phyloP scores from a whole-genome alignment of 768 basidiomycete species.

The Kwoniella bestiolae region DNA sequence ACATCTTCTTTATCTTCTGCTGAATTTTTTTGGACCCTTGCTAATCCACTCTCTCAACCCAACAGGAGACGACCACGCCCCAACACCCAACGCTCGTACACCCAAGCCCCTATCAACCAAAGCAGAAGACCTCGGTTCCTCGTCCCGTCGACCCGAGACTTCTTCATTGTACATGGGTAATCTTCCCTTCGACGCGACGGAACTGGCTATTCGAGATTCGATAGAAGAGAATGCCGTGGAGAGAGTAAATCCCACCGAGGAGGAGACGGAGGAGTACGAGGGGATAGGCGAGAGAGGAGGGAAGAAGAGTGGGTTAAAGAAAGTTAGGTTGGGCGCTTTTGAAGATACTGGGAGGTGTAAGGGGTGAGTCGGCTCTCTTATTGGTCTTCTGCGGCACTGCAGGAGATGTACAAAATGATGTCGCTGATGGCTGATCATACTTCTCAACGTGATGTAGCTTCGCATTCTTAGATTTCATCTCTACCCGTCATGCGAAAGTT shows the following conservation, averaged over 20 bases:
- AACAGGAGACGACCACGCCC: conserved; percentile 71
- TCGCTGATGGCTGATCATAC: background rate
- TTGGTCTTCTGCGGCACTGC: too few relatives aligned
- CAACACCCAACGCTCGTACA: conserved; percentile 60
- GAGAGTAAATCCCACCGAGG: conserved; percentile 35
- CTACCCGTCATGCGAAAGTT: conserved; percentile 75
- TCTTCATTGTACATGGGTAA: conserved; percentile 92
- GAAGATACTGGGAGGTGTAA: conserved; percentile 95
- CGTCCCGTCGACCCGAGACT: conserved; percentile 68
- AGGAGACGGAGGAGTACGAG: conserved; percentile 61
- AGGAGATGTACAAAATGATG: too few relatives aligned
- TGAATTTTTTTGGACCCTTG: conserved; percentile 7
- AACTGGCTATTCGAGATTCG: conserved; percentile 71
- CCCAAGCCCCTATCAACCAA: conserved; percentile 57
- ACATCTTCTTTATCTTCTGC: background rate
- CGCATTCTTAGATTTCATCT: conserved; percentile 90
- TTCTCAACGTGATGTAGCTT: conserved; percentile 58
- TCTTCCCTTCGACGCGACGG: conserved; percentile 86
- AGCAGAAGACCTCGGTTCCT: conserved; percentile 61
- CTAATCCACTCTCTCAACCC: conserved; percentile 19
- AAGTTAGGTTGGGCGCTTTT: conserved; percentile 91
- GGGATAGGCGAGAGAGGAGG: conserved; percentile 55
- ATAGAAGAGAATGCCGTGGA: conserved; percentile 68
- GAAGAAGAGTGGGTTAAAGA: conserved; percentile 61
- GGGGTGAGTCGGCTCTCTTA: conserved; percentile 72